Evolutionary conservation across 306 rosid genomes (phyloP).

Genomic region (Luffa aegyptiaca): DNA sequence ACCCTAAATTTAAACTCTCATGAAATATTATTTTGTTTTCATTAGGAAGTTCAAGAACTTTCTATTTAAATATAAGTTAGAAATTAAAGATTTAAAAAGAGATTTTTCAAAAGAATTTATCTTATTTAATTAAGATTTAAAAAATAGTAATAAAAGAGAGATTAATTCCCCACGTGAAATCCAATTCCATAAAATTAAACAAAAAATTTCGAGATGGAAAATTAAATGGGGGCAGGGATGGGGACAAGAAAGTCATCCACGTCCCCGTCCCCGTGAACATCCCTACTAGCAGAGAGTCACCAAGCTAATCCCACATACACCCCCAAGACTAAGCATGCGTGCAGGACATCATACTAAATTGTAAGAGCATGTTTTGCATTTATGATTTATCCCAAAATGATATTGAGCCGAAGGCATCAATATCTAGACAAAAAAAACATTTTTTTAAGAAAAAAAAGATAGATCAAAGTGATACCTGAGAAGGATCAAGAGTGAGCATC

Average conservation of each 20-base stretch:
- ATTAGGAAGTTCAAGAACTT: too few relatives aligned
- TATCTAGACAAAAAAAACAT: neutral
- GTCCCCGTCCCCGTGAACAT: neutral
- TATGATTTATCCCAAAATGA: neutral
- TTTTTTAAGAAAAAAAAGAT: neutral
- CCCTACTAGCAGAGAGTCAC: neutral
- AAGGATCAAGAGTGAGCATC: constrained; percentile 41
- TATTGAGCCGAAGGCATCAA: neutral
- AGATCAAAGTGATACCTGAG: constrained; percentile 26
- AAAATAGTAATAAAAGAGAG: neutral
- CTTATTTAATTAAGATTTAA: neutral
- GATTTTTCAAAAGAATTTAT: neutral
- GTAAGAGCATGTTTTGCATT: neutral
- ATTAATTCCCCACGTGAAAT: neutral
- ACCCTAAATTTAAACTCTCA: too few relatives aligned
- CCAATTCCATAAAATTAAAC: neutral
- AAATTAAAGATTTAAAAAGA: neutral
- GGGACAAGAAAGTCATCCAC: neutral
- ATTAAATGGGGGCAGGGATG: neutral
- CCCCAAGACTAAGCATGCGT: neutral
- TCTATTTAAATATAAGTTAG: too few relatives aligned
- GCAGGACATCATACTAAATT: neutral
- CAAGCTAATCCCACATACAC: neutral
- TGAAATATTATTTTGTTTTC: too few relatives aligned
- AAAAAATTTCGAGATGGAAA: neutral